Evolutionary conservation across 2,329 filamentous ascomycete species (phyloP), one percentile per base, ranked within the genome.

Genomic region (Phyllosticta capitalensis): DNA sequence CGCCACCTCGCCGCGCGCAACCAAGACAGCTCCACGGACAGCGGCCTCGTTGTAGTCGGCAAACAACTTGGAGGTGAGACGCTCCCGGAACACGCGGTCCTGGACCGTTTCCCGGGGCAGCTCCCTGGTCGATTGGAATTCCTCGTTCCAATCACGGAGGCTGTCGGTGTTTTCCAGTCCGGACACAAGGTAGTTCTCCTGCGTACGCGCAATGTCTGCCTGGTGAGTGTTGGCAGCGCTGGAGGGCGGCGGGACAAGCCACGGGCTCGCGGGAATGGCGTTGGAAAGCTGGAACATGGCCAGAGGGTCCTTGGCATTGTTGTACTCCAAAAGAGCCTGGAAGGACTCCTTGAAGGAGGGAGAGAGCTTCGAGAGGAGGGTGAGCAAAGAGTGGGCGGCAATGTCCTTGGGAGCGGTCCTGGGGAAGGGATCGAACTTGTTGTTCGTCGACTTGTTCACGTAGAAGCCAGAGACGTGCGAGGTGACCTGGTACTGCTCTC

Each of bases 31-130:
- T 63, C 94, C 94, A 63, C 90, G 86, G 49, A 91, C 89, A 59
- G 95, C 94, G 53, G 94, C 92, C 71, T 99, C 94, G 64, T 92
- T 95, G 75, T 96, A 99, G 74, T 99, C 94, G 10, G 94, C 94
- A 71, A 96, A 97, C 1, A 99, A 83, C 78, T 99, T 99, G 17
- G 91, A 94, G 7, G 94, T 88, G 59, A 99, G 80, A 30, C 94
- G 86, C 74, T 99, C 94, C 28, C 94, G 84, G 81, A 97, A 97
- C 19, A 99, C 92, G 58, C 92, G 86, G 70, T 99, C 94, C 73
- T 96, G 92, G 10, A 99, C 89, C 7, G 86, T 90, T 64, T 96
- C 92, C 70, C 91, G 92, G 33, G 92, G 92, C 64, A 99, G 82
- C 74, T 99, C 94, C 67, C 90, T 87, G 10, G 94, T 96, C 1